Conservation (phyloP, 768 basidiomycete genomes). For the Pisolithus microcarpus region DNA sequence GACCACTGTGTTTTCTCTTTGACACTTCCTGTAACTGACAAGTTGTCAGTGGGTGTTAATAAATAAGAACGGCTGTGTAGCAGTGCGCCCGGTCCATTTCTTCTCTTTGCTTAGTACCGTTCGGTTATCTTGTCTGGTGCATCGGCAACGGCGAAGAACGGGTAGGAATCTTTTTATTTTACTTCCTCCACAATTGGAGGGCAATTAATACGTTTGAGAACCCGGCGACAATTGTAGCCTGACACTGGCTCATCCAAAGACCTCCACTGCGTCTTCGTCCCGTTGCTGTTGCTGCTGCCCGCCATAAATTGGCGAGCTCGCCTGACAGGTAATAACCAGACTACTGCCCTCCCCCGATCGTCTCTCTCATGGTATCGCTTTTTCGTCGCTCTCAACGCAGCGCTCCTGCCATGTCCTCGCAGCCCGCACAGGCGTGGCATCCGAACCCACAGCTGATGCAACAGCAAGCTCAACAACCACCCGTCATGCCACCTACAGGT, state of each 20-base stretch:
- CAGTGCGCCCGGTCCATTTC: too few species aligned
- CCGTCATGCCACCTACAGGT: constrained; percentile 16
- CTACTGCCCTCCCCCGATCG: not conserved
- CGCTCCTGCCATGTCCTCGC: constrained; percentile 16
- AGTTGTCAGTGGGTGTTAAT: too few species aligned
- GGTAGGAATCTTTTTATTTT: not conserved
- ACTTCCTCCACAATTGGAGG: not conserved
- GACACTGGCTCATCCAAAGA: not conserved
- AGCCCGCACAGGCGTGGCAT: constrained; percentile 23
- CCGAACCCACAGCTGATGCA: constrained; percentile 30
- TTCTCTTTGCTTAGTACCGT: not conserved
- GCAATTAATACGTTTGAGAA: too few species aligned
- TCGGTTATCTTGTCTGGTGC: not conserved
- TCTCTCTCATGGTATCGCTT: constrained; percentile 5
- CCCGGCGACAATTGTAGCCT: not conserved
- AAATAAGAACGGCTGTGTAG: too few species aligned
- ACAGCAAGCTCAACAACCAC: constrained; percentile 4
- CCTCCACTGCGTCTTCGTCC: not conserved
- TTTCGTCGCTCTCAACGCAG: not conserved
- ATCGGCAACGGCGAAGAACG: not conserved
- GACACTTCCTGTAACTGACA: not conserved
- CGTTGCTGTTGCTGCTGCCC: not conserved
- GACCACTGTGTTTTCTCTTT: not conserved
- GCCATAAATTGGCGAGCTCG: not conserved
- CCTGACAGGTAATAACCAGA: not conserved